Evolutionary conservation across 805 yeast genomes (phyloP).

Genomic region (Ogataea parapolymorpha): DNA sequence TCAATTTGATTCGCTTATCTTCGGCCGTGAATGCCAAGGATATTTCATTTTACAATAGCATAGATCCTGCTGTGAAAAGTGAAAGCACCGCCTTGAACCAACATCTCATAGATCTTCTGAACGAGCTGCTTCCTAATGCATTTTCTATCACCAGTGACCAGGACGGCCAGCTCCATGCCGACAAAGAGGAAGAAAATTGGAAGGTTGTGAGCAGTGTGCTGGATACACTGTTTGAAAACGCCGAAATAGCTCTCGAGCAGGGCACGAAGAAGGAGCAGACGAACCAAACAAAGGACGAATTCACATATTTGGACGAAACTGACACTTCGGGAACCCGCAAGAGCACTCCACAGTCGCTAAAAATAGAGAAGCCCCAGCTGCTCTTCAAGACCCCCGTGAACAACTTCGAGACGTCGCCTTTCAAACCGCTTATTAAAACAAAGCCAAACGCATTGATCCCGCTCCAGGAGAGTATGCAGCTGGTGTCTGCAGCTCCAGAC

Average conservation of each 20-base stretch:
- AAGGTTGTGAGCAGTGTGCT: conserved; percentile 54
- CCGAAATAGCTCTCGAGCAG: conserved; percentile 65
- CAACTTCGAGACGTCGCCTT: conserved; percentile 64
- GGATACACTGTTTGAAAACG: conserved; percentile 71
- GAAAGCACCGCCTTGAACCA: conserved; percentile 41
- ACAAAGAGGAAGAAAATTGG: conserved; percentile 52
- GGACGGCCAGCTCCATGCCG: conserved; percentile 27
- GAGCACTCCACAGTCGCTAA: conserved; percentile 11
- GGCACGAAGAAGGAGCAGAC: conserved; percentile 24
- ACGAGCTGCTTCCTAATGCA: conserved; percentile 36
- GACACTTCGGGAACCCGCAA: conserved; percentile 31
- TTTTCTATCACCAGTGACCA: conserved; percentile 24
- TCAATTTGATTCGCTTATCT: conserved; percentile 60
- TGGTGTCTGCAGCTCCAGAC: conserved; percentile 37
- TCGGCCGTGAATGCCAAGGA: conserved; percentile 75
- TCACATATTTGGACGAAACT: conserved; percentile 54
- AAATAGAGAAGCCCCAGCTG: conserved; percentile 61
- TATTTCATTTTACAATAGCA: conserved; percentile 65
- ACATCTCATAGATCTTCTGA: conserved; percentile 44
- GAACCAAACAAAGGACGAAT: conserved; percentile 18
- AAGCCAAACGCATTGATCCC: conserved; percentile 72
- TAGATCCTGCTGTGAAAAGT: conserved; percentile 48
- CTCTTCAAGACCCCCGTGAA: conserved; percentile 57
- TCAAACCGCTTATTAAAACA: conserved; percentile 63
- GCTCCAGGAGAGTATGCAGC: conserved; percentile 47